Conservation (phyloP, 768 basidiomycete genomes). For the Kwoniella botswanensis region DNA sequence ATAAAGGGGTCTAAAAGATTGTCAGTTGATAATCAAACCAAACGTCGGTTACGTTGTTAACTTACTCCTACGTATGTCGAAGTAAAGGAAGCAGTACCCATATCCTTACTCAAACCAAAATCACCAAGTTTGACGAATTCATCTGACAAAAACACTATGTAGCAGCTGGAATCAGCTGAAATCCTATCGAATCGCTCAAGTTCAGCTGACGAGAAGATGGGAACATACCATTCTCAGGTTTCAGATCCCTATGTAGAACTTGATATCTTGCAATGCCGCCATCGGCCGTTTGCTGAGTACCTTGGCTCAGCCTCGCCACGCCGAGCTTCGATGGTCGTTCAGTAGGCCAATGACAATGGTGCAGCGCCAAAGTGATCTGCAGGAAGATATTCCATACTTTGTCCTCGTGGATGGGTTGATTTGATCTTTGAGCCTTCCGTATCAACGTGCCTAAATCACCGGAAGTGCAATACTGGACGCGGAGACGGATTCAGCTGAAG, state of each 20-base stretch:
- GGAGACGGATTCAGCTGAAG: conserved; percentile 1
- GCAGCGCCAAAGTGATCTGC: conserved; percentile 85
- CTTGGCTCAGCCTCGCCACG: conserved; percentile 29
- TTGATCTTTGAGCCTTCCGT: conserved; percentile 62
- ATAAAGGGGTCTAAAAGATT: conserved; percentile 89
- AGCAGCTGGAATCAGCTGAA: conserved; percentile 8
- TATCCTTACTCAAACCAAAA: conserved; percentile 92
- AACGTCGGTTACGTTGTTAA: conserved; percentile 18
- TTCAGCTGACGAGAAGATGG: conserved; percentile 8
- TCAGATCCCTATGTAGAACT: conserved; percentile 91
- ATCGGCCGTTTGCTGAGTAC: conserved; percentile 36
- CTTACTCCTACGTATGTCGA: conserved; percentile 95
- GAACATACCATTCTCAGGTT: conserved; percentile 84
- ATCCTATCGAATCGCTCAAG: too few species aligned
- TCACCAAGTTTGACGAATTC: conserved; percentile 94
- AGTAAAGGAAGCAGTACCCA: conserved; percentile 84
- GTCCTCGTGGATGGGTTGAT: conserved; percentile 82
- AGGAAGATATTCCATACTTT: conserved; percentile 95
- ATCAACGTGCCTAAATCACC: conserved; percentile 91
- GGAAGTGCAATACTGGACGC: conserved; percentile 78
- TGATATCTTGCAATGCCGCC: conserved; percentile 50
- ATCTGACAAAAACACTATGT: conserved; percentile 80
- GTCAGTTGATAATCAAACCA: conserved; percentile 13
- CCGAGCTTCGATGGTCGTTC: conserved; percentile 47
- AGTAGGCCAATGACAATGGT: conserved; percentile 87